Evolutionary conservation across 1,284 basidiomycete genomes (phyloP).

Genomic region (Porodaedalea pini): DNA sequence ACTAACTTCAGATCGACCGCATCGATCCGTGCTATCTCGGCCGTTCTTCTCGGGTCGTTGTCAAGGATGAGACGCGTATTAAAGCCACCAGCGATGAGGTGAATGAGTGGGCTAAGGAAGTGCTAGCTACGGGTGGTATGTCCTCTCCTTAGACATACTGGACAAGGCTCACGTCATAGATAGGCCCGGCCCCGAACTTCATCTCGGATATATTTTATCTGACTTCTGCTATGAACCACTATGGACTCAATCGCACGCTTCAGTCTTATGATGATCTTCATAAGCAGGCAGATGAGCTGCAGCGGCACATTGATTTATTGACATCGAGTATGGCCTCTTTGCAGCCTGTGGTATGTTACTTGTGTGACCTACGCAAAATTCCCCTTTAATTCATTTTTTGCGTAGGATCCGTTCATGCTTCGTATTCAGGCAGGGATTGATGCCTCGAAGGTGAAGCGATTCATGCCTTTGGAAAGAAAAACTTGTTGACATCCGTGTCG

Average conservation of each 20-base stretch:
- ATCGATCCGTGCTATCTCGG: conserved; percentile 85
- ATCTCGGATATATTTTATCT: conserved; percentile 96
- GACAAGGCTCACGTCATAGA: conserved; percentile 15
- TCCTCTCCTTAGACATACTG: background rate
- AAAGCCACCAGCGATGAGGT: conserved; percentile 87
- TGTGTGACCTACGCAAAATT: conserved; percentile 17
- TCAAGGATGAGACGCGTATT: conserved; percentile 87
- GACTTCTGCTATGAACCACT: conserved; percentile 79
- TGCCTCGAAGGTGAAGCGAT: conserved; percentile 57
- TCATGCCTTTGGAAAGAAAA: background rate
- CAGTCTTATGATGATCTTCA: conserved; percentile 66
- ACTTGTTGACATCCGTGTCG: background rate
- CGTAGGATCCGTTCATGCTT: conserved; percentile 61
- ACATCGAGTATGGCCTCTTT: conserved; percentile 72
- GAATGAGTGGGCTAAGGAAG: conserved; percentile 61
- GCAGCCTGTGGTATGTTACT: conserved; percentile 68
- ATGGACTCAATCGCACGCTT: conserved; percentile 80
- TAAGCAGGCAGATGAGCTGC: conserved; percentile 74
- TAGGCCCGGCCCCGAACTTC: conserved; percentile 74
- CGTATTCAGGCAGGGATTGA: conserved; percentile 69
- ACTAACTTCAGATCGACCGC: conserved; percentile 70
- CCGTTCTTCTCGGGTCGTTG: conserved; percentile 65
- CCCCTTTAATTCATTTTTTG: background rate
- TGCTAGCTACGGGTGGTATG: conserved; percentile 43
- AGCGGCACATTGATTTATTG: conserved; percentile 63